Evolutionary conservation across 768 basidiomycete species (phyloP).

Genomic region (Ramaria sp.): DNA sequence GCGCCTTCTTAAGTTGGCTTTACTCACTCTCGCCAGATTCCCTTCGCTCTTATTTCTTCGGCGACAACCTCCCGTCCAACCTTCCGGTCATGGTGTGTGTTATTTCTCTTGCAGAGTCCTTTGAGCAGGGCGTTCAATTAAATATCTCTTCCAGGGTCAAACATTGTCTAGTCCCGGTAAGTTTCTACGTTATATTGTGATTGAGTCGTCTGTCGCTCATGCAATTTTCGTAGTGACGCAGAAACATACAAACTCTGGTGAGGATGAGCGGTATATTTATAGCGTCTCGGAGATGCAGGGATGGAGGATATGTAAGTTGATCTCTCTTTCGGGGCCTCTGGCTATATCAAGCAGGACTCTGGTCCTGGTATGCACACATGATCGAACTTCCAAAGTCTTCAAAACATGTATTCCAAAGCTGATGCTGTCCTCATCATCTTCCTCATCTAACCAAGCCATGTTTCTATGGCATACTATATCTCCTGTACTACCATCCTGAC

Average conservation of each 20-base stretch:
- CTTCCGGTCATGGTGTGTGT: constrained; percentile 1
- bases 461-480: constrained; percentile 1
- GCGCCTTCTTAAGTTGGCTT: not conserved
- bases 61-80: not conserved
- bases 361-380: not conserved
- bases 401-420: constrained; percentile 1
- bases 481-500: constrained; percentile 2
- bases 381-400: not conserved
- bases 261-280: constrained; percentile 59
- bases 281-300: constrained; percentile 97
- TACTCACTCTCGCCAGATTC: not conserved
- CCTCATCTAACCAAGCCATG: not conserved
- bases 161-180: constrained; percentile 72
- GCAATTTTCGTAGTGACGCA: constrained; percentile 47
- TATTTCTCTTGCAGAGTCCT: not conserved
- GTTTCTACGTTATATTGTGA: constrained; percentile 17
- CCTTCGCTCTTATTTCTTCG: not conserved
- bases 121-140: not conserved
- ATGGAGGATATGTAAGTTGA: constrained; percentile 88
- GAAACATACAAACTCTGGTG: constrained; percentile 68
- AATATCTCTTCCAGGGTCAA: constrained; percentile 52
- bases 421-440: constrained; percentile 1
- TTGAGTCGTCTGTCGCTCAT: constrained; percentile 2
- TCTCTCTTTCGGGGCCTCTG: not conserved
- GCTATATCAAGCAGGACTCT: not conserved